Conservation (phyloP, 2,329 filamentous ascomycete species). For the Aspergillus sp. region DNA sequence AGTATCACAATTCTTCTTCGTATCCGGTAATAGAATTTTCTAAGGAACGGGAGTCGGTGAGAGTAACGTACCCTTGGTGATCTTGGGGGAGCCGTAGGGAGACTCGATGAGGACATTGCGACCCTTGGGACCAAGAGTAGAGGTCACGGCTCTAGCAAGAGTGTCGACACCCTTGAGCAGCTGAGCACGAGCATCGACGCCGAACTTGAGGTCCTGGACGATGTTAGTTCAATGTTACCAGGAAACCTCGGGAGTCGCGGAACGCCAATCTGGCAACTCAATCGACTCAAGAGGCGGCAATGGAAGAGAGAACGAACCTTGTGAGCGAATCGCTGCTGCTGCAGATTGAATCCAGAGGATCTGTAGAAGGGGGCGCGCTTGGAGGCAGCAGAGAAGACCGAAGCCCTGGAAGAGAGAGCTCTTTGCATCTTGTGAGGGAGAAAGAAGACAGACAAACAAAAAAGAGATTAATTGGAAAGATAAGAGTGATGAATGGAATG, state of each 20-base stretch:
- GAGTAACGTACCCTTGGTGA: slow-evolving; percentile 79
- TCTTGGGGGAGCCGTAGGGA: slow-evolving; percentile 97
- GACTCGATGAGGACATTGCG: slow-evolving; percentile 98
- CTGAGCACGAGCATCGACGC: slow-evolving; percentile 84
- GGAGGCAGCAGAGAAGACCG: slow-evolving; percentile 63
- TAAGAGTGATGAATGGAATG: slow-evolving; percentile 1
- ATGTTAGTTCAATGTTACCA: slow-evolving; percentile 23
- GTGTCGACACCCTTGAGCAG: slow-evolving; percentile 95
- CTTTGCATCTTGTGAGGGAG: slow-evolving; percentile 74
- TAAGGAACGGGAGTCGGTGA: background rate
- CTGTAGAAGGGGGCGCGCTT: slow-evolving; percentile 56
- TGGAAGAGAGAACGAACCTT: slow-evolving; percentile 61
- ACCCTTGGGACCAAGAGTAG: slow-evolving; percentile 95
- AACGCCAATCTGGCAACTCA: slow-evolving; percentile 4
- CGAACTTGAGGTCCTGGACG: slow-evolving; percentile 89
- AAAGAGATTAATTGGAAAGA: slow-evolving; percentile 15
- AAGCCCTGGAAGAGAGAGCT: slow-evolving; percentile 80
- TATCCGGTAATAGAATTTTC: background rate
- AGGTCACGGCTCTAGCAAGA: slow-evolving; percentile 90
- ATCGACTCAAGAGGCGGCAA: background rate
- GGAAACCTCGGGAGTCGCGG: slow-evolving; percentile 16
- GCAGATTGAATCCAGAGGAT: slow-evolving; percentile 63
- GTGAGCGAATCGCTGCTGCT: slow-evolving; percentile 94
- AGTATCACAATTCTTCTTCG: slow-evolving; percentile 8
- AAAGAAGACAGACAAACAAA: slow-evolving; percentile 16